Percentiles rank a stretch among this genome's conserved stretches.
These are phyloP conservation scores for Starmerella floris DNA, from an alignment of 805 yeast genomes.

Conservation along the genomic window DNA sequence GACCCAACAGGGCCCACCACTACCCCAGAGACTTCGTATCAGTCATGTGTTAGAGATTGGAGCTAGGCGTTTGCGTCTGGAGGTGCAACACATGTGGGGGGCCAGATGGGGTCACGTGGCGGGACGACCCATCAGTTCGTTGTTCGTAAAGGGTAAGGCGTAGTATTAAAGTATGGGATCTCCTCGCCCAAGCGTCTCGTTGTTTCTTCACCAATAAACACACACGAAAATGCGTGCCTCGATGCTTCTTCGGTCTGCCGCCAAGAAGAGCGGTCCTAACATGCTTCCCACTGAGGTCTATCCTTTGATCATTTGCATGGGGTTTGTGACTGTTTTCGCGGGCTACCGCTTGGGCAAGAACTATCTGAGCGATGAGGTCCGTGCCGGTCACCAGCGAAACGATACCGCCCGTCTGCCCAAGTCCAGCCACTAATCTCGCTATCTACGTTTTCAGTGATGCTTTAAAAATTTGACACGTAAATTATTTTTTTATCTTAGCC, in stretches of 20 bases:
- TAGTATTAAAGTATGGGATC: background rate
- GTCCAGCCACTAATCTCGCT: constrained; percentile 9
- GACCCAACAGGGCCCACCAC: too few relatives aligned
- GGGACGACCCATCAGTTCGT: too few relatives aligned
- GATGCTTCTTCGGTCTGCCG: constrained; percentile 19
- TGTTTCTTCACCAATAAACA: constrained; percentile 3
- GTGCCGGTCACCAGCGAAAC: constrained; percentile 21
- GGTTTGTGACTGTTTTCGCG: constrained; percentile 15
- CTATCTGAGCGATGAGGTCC: constrained; percentile 19
- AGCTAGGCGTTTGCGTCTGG: too few relatives aligned
- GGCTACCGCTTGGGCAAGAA: constrained; percentile 18
- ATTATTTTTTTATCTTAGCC: background rate
- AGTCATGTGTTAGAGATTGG: too few relatives aligned
- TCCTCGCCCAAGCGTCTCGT: background rate
- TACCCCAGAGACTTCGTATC: too few relatives aligned
- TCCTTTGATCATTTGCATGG: constrained; percentile 20
- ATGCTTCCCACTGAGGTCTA: constrained; percentile 20
- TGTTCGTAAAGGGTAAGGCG: background rate
- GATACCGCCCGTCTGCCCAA: constrained; percentile 20
- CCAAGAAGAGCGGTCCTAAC: constrained; percentile 7
- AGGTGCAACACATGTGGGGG: too few relatives aligned
- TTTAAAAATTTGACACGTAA: background rate
- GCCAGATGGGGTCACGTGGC: too few relatives aligned
- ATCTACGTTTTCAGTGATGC: background rate
- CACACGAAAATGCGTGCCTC: constrained; percentile 19